These are phyloP conservation scores for Trichoderma virens DNA, from an alignment of 495 filamentous ascomycete species.

Conservation along the genomic window DNA sequence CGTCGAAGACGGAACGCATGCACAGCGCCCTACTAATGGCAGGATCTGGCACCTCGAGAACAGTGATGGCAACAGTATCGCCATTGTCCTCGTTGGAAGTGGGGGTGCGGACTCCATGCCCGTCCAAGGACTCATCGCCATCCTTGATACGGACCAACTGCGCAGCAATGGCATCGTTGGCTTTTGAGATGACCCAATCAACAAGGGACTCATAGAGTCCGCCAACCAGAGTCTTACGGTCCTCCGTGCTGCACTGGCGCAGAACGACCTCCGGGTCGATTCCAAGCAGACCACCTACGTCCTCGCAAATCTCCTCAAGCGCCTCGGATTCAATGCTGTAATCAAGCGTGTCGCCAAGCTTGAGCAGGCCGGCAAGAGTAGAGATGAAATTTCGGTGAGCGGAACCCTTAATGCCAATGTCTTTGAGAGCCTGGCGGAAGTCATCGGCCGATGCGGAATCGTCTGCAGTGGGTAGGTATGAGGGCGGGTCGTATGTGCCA, in stretches of 20 bases:
- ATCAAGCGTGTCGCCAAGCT: conserved; percentile 83
- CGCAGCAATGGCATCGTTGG: conserved; percentile 76
- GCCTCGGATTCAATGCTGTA: conserved; percentile 80
- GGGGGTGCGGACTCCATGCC: conserved; percentile 49
- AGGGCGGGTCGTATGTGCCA: conserved; percentile 77
- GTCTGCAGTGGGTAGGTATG: conserved; percentile 87
- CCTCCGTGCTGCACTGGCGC: conserved; percentile 69
- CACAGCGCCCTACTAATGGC: conserved; percentile 76
- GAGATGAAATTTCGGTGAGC: conserved; percentile 73
- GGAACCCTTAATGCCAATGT: conserved; percentile 85
- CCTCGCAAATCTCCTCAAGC: conserved; percentile 80
- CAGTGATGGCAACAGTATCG: conserved; percentile 82
- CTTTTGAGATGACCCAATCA: conserved; percentile 85
- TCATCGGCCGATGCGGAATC: conserved; percentile 92
- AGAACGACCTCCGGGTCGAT: conserved; percentile 79
- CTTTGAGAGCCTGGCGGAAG: conserved; percentile 72
- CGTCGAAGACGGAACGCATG: conserved; percentile 86
- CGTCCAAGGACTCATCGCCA: conserved; percentile 57
- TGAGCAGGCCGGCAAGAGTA: conserved; percentile 75
- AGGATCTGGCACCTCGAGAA: conserved; percentile 77
- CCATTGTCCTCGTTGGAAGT: conserved; percentile 56
- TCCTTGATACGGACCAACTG: conserved; percentile 58
- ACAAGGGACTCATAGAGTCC: conserved; percentile 92
- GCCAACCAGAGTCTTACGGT: conserved; percentile 72
- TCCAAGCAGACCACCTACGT: conserved; percentile 78